Evolutionary conservation across 345 rosid genomes (phyloP).

Genomic region (Laguncularia racemosa): DNA sequence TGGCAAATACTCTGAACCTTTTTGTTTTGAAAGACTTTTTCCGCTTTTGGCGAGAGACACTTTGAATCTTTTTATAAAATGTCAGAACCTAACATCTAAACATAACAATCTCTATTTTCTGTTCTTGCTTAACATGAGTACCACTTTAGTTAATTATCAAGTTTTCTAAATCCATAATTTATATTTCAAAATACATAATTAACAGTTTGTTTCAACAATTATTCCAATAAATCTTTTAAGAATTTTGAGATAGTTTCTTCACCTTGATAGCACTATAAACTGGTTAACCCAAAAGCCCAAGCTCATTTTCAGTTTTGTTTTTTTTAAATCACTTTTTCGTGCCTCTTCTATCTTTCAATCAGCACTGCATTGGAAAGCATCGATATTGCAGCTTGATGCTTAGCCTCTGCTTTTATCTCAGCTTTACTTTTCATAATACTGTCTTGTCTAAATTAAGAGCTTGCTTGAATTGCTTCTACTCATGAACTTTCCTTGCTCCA

Average conservation of each 20-base stretch:
- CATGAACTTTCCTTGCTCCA: slow-evolving; percentile 35
- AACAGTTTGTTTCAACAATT: slow-evolving; percentile 58
- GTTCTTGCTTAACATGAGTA: too few relatives aligned
- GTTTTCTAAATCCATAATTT: too few relatives aligned
- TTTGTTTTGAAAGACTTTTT: too few relatives aligned
- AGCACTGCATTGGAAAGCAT: slow-evolving; percentile 33
- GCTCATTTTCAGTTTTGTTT: slow-evolving; percentile 68
- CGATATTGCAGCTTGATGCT: slow-evolving; percentile 45
- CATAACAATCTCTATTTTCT: too few relatives aligned
- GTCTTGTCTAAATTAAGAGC: slow-evolving; percentile 75
- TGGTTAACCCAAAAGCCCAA: slow-evolving; percentile 29
- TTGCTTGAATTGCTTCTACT: slow-evolving; percentile 72
- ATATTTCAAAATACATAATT: too few relatives aligned
- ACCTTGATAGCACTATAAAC: slow-evolving; percentile 22
- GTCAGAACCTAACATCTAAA: too few relatives aligned
- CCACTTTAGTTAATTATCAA: too few relatives aligned
- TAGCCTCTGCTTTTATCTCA: slow-evolving; percentile 53
- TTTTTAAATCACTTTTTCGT: slow-evolving; percentile 51
- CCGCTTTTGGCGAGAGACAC: too few relatives aligned
- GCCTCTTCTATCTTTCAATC: slow-evolving; percentile 51
- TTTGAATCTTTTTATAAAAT: too few relatives aligned
- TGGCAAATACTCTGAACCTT: too few relatives aligned
- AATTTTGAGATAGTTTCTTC: slow-evolving; percentile 45
- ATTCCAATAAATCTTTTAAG: slow-evolving; percentile 41
- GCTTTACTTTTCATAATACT: slow-evolving; percentile 56